phyloP scores from a whole-genome alignment of 345 rosid species.

The Dipteronia sinensis region DNA sequence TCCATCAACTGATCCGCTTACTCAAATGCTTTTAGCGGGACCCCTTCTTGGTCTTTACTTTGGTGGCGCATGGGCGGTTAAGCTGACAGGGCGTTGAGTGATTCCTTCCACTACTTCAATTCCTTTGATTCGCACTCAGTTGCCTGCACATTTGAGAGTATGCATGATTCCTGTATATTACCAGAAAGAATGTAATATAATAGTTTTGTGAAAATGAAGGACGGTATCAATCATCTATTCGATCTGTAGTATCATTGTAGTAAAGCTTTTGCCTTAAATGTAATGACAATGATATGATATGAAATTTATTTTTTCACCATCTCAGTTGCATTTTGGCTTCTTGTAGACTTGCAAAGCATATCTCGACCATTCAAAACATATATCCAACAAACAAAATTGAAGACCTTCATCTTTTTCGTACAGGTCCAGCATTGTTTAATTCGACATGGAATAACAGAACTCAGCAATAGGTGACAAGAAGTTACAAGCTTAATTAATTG shows the following conservation, averaged over 20 bases:
- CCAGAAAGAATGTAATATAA: conserved; percentile 8
- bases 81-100: conserved; percentile 81
- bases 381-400: not conserved
- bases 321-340: not conserved
- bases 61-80: conserved; percentile 94
- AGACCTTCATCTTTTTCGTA: not conserved
- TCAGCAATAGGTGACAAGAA: not conserved
- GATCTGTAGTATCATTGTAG: not conserved
- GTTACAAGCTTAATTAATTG: conserved; percentile 13
- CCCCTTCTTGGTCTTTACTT: conserved; percentile 93
- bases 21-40: conserved; percentile 85
- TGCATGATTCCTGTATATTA: conserved; percentile 10
- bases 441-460: not conserved
- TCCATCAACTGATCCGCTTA: conserved; percentile 97
- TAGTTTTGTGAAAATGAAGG: not conserved
- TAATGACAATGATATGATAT: not conserved
- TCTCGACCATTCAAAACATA: not conserved
- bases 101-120: conserved; percentile 14
- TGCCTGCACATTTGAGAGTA: not conserved
- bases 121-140: too few species aligned
- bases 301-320: not conserved
- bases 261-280: not conserved
- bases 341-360: not conserved
- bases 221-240: not conserved
- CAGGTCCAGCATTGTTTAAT: not conserved